Evolutionary conservation across 2,329 filamentous ascomycete species (phyloP).

Genomic region (Dactylellina cionopaga): DNA sequence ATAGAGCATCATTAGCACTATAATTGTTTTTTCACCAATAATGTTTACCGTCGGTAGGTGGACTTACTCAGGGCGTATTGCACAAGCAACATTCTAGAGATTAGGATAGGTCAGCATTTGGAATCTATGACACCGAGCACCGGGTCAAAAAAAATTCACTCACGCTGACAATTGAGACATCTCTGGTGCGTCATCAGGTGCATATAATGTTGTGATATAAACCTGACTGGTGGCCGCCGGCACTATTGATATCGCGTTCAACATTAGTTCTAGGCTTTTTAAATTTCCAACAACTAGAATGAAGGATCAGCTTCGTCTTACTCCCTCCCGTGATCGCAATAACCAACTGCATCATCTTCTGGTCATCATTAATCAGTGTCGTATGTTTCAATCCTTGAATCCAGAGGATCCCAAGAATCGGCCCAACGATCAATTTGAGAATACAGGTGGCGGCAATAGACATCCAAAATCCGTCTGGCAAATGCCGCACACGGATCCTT

Average conservation of each 20-base stretch:
- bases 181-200: conserved; percentile 56
- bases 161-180: conserved; percentile 57
- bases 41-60: background rate
- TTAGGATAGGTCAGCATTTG: conserved; percentile 16
- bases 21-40: background rate
- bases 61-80: conserved; percentile 56
- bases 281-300: background rate
- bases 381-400: conserved; percentile 54
- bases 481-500: conserved; percentile 53
- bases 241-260: conserved; percentile 41
- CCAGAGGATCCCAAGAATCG: conserved; percentile 57
- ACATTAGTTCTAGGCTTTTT: conserved; percentile 11
- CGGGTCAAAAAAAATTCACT: conserved; percentile 15
- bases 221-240: conserved; percentile 56
- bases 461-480: conserved; percentile 57
- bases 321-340: conserved; percentile 55
- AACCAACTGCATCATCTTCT: conserved; percentile 56
- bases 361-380: conserved; percentile 51
- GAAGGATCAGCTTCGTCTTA: conserved; percentile 18
- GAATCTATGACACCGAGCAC: conserved; percentile 3
- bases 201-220: conserved; percentile 57
- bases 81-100: conserved; percentile 54
- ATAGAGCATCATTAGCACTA: background rate
- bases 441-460: conserved; percentile 54
- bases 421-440: conserved; percentile 56